These are phyloP conservation scores for Ceratocystiopsis sp. DNA, from an alignment of 2,329 filamentous ascomycete species.

Conservation along the genomic window DNA sequence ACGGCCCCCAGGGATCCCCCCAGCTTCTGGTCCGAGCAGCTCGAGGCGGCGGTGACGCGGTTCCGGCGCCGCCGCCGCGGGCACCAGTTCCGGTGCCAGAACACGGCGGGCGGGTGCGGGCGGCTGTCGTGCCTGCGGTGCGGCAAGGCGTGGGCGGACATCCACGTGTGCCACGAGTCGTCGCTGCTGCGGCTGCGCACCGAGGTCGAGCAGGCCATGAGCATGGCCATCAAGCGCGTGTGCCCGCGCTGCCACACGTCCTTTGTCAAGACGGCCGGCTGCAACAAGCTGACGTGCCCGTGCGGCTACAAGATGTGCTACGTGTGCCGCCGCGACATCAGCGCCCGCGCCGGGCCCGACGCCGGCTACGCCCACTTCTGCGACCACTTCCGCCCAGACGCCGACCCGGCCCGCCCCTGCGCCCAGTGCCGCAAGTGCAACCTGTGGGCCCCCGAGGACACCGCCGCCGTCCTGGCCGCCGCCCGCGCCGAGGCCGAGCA, in stretches of 20 bases:
- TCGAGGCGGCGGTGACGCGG: conserved; percentile 45
- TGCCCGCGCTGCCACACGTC: conserved; percentile 82
- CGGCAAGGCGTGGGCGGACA: conserved; percentile 66
- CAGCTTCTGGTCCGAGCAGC: conserved; percentile 22
- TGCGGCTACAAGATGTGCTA: conserved; percentile 99
- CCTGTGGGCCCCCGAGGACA: conserved; percentile 60
- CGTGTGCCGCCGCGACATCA: conserved; percentile 66
- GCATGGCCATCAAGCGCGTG: conserved; percentile 82
- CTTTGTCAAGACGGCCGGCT: conserved; percentile 85
- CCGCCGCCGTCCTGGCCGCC: conserved; percentile 46
- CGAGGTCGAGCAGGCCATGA: conserved; percentile 84
- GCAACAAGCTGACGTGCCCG: conserved; percentile 91
- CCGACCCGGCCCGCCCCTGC: conserved; percentile 49
- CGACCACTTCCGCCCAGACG: conserved; percentile 77
- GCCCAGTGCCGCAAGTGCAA: conserved; percentile 67
- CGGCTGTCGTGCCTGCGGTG: conserved; percentile 68
- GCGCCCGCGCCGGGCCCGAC: conserved; percentile 22
- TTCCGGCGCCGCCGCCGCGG: conserved; percentile 55
- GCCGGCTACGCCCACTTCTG: conserved; percentile 92
- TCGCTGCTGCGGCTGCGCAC: conserved; percentile 67
- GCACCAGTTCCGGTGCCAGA: conserved; percentile 61
- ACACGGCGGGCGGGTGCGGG: conserved; percentile 50
- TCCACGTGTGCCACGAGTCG: conserved; percentile 80
- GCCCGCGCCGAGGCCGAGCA: conserved; percentile 57
- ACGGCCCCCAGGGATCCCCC: not conserved